Base-by-base conservation (phyloP, 2,329 filamentous ascomycete genomes). In the Trichoderma gracile region DNA sequence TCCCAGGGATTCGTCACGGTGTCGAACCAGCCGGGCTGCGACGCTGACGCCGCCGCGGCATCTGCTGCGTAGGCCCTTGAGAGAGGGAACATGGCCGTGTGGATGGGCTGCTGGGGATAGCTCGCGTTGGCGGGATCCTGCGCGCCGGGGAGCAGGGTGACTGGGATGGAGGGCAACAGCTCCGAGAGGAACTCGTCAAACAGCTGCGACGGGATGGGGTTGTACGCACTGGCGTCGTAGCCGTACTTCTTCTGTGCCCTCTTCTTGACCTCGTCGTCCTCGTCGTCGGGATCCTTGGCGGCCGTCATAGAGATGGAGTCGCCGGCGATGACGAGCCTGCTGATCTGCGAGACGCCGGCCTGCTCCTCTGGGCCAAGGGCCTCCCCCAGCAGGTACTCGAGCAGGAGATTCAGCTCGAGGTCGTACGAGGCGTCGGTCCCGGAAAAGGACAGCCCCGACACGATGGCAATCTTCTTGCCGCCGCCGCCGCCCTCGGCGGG, bases 1-100 rank as follows among this genome's bases (percentile, higher is more conserved):
- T 96, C 90, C 88, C 91, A 96, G 0, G 95, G 95, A 72, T 99
- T 99, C 5, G 95, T 98, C 53, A 93, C 91, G 6, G 85, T 84
- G 75, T 98, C 92, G 60, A 99, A 87, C 89, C 93, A 97, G 21
- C 89, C 87, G 0, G 85, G 78, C 55, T 86, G 80, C 3, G 54
- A 56, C 21, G 72, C 38, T 14, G 65, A 33, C 50, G 65, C 63
- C 15, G 23, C 69, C 4, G 76, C 73, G 0, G 82, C 82, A 15
- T 78, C 77, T 12, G 82, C 78, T 40, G 83, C 84, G 73, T 92
- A 99, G 8, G 84, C 79, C 67, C 93, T 84, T 19, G 92, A 82
- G 9, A 84, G 82, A 0, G 92, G 90, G 71, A 99, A 95, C 86
- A 99, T 92, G 66, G 95, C 94, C 5, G 91, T 82, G 76, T 99